phyloP scores from a whole-genome alignment of 1,284 basidiomycete species.

The Baeospora myosura region DNA sequence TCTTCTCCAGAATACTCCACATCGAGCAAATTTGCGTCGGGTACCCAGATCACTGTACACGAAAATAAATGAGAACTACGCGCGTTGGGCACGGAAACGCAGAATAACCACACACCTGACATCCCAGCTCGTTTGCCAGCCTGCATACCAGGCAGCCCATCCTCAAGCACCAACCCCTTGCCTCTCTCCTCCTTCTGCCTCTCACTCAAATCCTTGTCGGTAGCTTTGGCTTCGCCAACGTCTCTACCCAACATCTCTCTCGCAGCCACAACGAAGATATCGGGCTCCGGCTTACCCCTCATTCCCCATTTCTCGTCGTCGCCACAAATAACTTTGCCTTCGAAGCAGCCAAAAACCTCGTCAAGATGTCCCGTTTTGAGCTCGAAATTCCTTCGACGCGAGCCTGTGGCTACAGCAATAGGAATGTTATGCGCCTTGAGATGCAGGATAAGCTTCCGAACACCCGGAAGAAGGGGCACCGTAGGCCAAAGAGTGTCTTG shows the following conservation, averaged over 20 bases:
- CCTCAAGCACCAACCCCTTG: conserved; percentile 70
- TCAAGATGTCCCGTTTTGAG: conserved; percentile 56
- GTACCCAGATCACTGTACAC: conserved; percentile 66
- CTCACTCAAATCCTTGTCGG: conserved; percentile 27
- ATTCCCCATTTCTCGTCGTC: conserved; percentile 47
- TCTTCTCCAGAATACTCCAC: conserved; percentile 38
- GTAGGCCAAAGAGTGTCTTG: conserved; percentile 64
- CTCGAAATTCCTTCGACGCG: conserved; percentile 53
- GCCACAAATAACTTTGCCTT: conserved; percentile 56
- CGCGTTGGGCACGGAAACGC: not conserved
- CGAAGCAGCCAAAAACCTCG: conserved; percentile 54
- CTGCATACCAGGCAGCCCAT: conserved; percentile 63
- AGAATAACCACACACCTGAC: conserved; percentile 48
- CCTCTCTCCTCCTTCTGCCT: conserved; percentile 39
- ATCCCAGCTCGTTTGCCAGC: conserved; percentile 75
- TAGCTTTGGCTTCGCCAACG: conserved; percentile 42
- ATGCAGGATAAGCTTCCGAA: conserved; percentile 56
- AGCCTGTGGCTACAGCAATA: conserved; percentile 72
- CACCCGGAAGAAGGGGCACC: conserved; percentile 62
- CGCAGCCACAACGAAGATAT: conserved; percentile 69
- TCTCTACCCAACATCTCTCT: conserved; percentile 42
- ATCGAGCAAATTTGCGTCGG: conserved; percentile 57
- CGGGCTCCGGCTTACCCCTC: conserved; percentile 64
- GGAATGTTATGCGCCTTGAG: conserved; percentile 58
- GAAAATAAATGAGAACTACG: too few relatives aligned